phyloP scores from a whole-genome alignment of 2,329 filamentous ascomycete species.

The Sporothrix curviconia region DNA sequence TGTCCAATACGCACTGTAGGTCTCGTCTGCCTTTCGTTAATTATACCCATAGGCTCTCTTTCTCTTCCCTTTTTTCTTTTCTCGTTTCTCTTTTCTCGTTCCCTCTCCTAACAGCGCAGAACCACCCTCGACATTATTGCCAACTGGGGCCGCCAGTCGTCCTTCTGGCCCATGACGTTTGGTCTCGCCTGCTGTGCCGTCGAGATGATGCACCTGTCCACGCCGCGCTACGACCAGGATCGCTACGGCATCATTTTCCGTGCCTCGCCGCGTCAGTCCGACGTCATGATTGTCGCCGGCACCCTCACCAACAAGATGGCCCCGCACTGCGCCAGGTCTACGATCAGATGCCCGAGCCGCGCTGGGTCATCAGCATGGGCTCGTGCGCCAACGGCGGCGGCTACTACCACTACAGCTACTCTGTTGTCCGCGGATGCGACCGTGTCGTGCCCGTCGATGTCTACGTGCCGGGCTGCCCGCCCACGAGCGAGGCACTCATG shows the following conservation, averaged over 20 bases:
- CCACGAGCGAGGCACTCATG: slow-evolving; percentile 41
- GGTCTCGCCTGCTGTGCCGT: slow-evolving; percentile 82
- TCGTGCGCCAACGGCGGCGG: slow-evolving; percentile 66
- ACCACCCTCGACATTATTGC: slow-evolving; percentile 71
- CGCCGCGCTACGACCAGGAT: slow-evolving; percentile 84
- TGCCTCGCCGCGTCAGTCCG: slow-evolving; percentile 77
- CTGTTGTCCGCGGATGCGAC: slow-evolving; percentile 58
- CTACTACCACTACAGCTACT: slow-evolving; percentile 69
- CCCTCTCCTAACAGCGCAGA: slow-evolving; percentile 34
- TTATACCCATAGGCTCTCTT: not conserved
- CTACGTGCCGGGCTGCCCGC: slow-evolving; percentile 59
- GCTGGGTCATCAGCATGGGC: slow-evolving; percentile 72
- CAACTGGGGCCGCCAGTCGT: slow-evolving; percentile 80
- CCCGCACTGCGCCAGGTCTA: slow-evolving; percentile 81
- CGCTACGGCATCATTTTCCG: slow-evolving; percentile 86
- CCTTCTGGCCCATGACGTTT: slow-evolving; percentile 84
- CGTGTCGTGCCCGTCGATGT: slow-evolving; percentile 61
- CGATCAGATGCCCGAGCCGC: slow-evolving; percentile 90
- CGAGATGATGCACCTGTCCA: slow-evolving; percentile 90
- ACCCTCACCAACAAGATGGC: slow-evolving; percentile 97
- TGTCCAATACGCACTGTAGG: slow-evolving; percentile 81
- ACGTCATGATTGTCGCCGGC: slow-evolving; percentile 90
- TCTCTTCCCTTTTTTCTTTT: not conserved
- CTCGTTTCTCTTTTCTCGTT: not conserved
- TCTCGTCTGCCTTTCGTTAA: slow-evolving; percentile 21